Evolutionary conservation across 2,329 filamentous ascomycete genomes (phyloP), one percentile per base, ranked within the genome.

Genomic region (Aspergillus latus): DNA sequence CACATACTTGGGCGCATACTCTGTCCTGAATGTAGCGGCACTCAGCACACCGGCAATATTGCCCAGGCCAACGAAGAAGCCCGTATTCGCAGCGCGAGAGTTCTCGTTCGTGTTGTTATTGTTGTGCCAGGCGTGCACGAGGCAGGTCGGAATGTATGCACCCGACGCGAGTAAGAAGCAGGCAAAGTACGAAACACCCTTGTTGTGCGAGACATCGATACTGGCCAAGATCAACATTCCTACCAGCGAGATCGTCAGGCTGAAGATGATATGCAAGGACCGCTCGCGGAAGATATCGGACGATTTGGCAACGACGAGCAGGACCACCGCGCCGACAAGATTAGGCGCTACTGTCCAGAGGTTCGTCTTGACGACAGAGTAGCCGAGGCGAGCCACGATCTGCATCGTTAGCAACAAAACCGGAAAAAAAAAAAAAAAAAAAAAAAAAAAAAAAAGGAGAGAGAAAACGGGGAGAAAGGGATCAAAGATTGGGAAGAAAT

Each of bases 101-200:
- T 76, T 81, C 66, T 83, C 80, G 26, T 78, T 74, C 6, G 80
- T 66, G 44, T 80, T 81, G 62, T 82, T 82, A 58, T 81, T 82
- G 55, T 82, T 82, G 57, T 81, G 73, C 79, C 80, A 80, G 1
- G 73, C 72, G 57, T 81, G 74, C 4, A 81, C 73, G n/a, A 82
- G 66, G 50, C 74, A 76, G 4, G 73, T 75, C 0, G 78, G 75
- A 11, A 79, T 78, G 59, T 80, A 82, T 1, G 78, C 72, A 0
- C 67, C 68, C 0, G 65, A 21, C 1, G 77, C 75, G 51, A 82
- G 68, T 2, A 82, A 66, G 55, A 82, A 82, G 56, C 75, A 78
- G 0, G 79, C 78, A 58, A 82, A 82, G 54, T 82, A 82, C 2
- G 77, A 77, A 0, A 79, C 71, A 0, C 65, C 76, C 48, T 77